Percentiles rank a stretch among this genome's conserved stretches.
Evolutionary conservation across 306 rosid species (phyloP).

Genomic region (Malus fusca): DNA sequence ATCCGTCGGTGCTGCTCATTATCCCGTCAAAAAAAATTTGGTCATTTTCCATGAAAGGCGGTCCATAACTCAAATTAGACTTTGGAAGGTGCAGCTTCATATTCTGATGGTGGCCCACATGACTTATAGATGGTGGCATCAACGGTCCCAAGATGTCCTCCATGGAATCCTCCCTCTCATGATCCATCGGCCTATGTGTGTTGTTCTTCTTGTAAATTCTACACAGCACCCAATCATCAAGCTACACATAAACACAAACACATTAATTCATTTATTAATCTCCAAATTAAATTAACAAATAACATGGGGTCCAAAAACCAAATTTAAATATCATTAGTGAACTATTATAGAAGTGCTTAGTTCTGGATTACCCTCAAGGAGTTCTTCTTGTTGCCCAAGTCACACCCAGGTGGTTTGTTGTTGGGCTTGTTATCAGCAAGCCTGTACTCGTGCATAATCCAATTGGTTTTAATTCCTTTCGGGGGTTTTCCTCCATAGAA

Average conservation of each 20-base stretch:
- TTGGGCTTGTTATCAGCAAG: conserved; percentile 56
- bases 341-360: neutral
- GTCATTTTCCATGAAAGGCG: conserved; percentile 39
- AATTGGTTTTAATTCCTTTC: conserved; percentile 77
- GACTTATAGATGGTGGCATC: conserved; percentile 31
- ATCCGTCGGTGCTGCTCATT: neutral
- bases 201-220: conserved; percentile 89
- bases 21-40: conserved; percentile 49
- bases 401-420: conserved; percentile 65
- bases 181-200: conserved; percentile 48
- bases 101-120: conserved; percentile 14
- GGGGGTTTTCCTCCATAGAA: conserved; percentile 96
- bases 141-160: conserved; percentile 48
- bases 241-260: conserved; percentile 32
- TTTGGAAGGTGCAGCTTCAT: conserved; percentile 48
- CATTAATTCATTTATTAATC: neutral
- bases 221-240: conserved; percentile 93
- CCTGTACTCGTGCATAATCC: conserved; percentile 98
- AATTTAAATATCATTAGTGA: neutral
- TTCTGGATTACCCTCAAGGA: conserved; percentile 55
- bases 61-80: conserved; percentile 32
- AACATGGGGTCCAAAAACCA: neutral
- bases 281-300: neutral
- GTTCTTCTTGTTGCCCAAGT: conserved; percentile 78
- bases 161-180: conserved; percentile 52